Base-by-base conservation (phyloP, 768 basidiomycete species). In the Boletus rubropictus region DNA sequence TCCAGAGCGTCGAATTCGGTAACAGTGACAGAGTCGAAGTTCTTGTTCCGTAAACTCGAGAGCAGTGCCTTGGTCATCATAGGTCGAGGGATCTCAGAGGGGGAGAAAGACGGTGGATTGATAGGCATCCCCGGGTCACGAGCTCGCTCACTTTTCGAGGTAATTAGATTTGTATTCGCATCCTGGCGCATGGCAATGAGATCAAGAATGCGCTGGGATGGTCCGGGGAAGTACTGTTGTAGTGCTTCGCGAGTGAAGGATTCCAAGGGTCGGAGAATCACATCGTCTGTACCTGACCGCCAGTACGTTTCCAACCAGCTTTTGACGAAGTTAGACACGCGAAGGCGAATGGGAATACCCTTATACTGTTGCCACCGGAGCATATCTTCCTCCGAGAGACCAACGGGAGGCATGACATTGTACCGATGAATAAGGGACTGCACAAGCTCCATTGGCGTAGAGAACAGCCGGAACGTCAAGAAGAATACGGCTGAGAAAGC, bases 1-100 rank as follows among this genome's bases (percentile, higher is more conserved):
- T 99, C 96, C 54, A 94, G 69, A 27, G 87, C 72, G 60, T 98
- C 93, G 58, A 99, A 93, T 58, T 99, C 96, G n/a, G 84, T 88
- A 7, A 95, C 73, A 17, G 73, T 66, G 41, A 93, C 80, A 2
- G 73, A 65, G 8, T 69, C 59, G 48, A 81, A 88, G 53, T 80
- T 78, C 63, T 75, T 82, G 61, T 75, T 78, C 46, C 87, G 76
- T 36, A 96, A 70, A 12, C 80, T 68, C 5, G 78, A 70, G 28
- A 92, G 73, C 17, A 95, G 71, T 0, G 79, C 72, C 69, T 89
- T 92, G 46, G 81, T 88, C 75, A 97, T 87, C 54, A 83, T 75
- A 4, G 94, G 92, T 21, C 91, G 78, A 14, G 94, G 94, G 51
- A 91, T 80, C 46, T 93, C 87, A 3, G 78, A 76, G 8, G 78